These are phyloP conservation scores for Torulaspora indica DNA, from an alignment of 805 yeast species.

Conservation along the genomic window DNA sequence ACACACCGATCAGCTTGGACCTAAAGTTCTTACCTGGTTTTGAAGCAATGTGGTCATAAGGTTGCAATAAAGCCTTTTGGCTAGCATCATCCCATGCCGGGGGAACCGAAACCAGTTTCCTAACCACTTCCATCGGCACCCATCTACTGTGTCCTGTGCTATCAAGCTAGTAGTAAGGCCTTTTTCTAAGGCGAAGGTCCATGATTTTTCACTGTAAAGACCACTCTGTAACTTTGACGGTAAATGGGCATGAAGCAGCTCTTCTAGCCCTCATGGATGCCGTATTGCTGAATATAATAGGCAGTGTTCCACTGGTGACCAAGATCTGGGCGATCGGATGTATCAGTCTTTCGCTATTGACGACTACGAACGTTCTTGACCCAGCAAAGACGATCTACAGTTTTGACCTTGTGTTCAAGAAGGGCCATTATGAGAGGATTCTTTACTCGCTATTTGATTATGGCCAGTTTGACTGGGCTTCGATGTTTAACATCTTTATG, in stretches of 20 bases:
- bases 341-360: slow-evolving; percentile 35
- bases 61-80: slow-evolving; percentile 37
- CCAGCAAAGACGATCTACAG: slow-evolving; percentile 35
- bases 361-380: slow-evolving; percentile 35
- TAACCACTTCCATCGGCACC: slow-evolving; percentile 9
- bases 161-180: slow-evolving; percentile 1
- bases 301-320: slow-evolving; percentile 41
- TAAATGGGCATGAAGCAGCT: not conserved
- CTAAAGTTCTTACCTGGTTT: slow-evolving; percentile 58
- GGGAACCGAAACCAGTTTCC: slow-evolving; percentile 11
- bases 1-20: slow-evolving; percentile 44
- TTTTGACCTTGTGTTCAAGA: slow-evolving; percentile 38
- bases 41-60: slow-evolving; percentile 47
- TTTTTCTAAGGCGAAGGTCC: not conserved
- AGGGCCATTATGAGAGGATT: slow-evolving; percentile 38
- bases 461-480: slow-evolving; percentile 32
- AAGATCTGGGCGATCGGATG: slow-evolving; percentile 38
- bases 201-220: slow-evolving; percentile 1
- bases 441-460: slow-evolving; percentile 39
- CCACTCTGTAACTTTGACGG: not conserved
- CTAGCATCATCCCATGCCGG: slow-evolving; percentile 32
- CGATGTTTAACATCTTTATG: slow-evolving; percentile 23
- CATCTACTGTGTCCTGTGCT: not conserved
- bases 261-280: slow-evolving; percentile 26
- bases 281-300: slow-evolving; percentile 26